Percentiles rank a stretch among this genome's conserved stretches.
phyloP scores from a whole-genome alignment of 1,284 basidiomycete species.

The Tausonia pullulans region DNA sequence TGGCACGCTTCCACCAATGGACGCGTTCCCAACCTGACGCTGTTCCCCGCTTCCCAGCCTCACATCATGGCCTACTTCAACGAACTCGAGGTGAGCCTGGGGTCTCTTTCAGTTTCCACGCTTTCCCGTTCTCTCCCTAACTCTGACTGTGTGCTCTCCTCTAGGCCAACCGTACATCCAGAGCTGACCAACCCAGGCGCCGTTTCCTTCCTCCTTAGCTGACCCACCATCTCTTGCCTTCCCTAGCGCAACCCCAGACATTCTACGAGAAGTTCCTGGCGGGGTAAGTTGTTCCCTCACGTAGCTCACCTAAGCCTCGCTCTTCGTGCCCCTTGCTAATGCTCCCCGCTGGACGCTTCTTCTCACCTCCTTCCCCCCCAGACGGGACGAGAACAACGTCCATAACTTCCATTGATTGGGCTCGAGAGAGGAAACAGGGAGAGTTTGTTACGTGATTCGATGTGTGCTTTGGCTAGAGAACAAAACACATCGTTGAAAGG shows the following conservation, averaged over 20 bases:
- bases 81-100: conserved; percentile 28
- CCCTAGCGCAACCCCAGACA: conserved; percentile 27
- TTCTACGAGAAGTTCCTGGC: conserved; percentile 33
- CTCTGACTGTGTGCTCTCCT: neutral
- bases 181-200: neutral
- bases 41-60: conserved; percentile 23
- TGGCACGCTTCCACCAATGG: neutral
- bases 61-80: conserved; percentile 38
- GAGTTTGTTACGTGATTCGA: too few relatives aligned
- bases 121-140: neutral
- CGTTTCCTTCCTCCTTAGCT: neutral
- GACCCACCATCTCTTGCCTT: neutral
- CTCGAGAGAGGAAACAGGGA: too few relatives aligned
- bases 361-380: too few relatives aligned
- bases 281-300: conserved; percentile 14
- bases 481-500: too few relatives aligned
- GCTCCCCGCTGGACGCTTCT: too few relatives aligned
- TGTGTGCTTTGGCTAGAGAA: too few relatives aligned
- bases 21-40: neutral
- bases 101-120: neutral
- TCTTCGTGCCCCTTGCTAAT: too few relatives aligned
- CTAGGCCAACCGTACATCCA: neutral
- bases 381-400: too few relatives aligned
- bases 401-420: too few relatives aligned
- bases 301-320: neutral